Base-by-base conservation (phyloP, 495 filamentous ascomycete genomes). In the Entonaema liquescens region DNA sequence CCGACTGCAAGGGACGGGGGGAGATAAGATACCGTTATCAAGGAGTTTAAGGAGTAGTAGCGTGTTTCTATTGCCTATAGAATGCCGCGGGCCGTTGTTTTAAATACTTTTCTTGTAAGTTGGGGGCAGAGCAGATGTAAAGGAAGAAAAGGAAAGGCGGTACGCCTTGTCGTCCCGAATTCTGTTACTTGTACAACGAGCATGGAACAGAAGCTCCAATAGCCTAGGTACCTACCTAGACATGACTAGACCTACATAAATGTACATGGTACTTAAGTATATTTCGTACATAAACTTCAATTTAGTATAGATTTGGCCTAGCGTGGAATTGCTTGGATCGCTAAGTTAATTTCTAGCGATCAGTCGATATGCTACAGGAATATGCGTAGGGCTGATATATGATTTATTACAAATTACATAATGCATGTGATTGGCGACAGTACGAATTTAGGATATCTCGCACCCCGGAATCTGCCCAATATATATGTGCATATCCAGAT, bases 121-220 rank as follows among this genome's bases (percentile, higher is more conserved):
- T 19, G 7, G 33, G 19, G 12, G 12, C 5, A 58, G 57, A 42
- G 12, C 35, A 42, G 23, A 36, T 35, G 31, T 25, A 35, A 58
- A 23, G 54, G 12, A 23, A 17, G 31, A 31, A 60, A 54, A 53
- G 13, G 44, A 25, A 59, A 31, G 26, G 12, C n/a, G 35, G 54
- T 33, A 70, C 19, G 38, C 50, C 42, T 65, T 61, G 36, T 56
- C 59, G 12, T 60, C 47, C 50, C 40, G 26, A 59, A 65, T 2
- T 56, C 40, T 60, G 56, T 49, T 31, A 70, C 67, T 61, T 70
- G 67, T 70, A 63, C 28, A 36, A 65, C 42, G 5, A 63, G n/a
- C 19, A 70, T 59, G 59, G 60, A 70, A 36, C 38, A 65, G 28
- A 50, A 55, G 19, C 58, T 68, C 21, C 8, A 67, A 31, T n/a